A percentile compares a stretch with the other conserved stretches of the same genome.
Evolutionary conservation across 2,329 filamentous ascomycete species (phyloP).

Genomic region (Pseudogymnoascus sp.): DNA sequence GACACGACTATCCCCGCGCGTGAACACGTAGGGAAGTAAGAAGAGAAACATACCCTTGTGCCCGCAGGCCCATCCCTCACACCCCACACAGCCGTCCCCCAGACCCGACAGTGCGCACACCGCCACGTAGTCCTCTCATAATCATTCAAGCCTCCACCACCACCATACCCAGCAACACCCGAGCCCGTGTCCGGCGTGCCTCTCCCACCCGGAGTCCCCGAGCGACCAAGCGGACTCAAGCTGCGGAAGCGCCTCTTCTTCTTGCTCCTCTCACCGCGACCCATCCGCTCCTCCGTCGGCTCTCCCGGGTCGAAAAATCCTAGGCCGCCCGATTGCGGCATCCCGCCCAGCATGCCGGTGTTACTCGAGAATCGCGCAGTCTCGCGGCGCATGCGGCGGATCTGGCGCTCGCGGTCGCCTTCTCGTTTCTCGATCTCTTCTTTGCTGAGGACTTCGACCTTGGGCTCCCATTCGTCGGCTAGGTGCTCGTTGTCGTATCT

Average conservation of each 20-base stretch:
- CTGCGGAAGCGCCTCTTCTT: slow-evolving; percentile 91
- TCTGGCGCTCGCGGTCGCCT: slow-evolving; percentile 85
- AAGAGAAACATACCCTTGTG: slow-evolving; percentile 56
- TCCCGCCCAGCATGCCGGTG: slow-evolving; percentile 69
- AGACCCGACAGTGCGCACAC: slow-evolving; percentile 79
- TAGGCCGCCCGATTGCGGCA: slow-evolving; percentile 48
- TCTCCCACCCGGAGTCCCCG: slow-evolving; percentile 59
- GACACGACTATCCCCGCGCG: not conserved
- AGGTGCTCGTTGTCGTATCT: slow-evolving; percentile 89
- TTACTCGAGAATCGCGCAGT: slow-evolving; percentile 88
- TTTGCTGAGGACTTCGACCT: slow-evolving; percentile 73
- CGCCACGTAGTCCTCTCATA: slow-evolving; percentile 77
- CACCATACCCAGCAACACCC: slow-evolving; percentile 59
- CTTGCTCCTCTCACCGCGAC: slow-evolving; percentile 84
- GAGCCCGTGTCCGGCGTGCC: slow-evolving; percentile 76
- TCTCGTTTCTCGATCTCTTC: slow-evolving; percentile 98
- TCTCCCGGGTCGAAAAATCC: slow-evolving; percentile 48
- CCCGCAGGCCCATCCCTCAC: slow-evolving; percentile 85
- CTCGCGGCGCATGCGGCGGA: slow-evolving; percentile 77
- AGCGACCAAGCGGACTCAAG: slow-evolving; percentile 67
- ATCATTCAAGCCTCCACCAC: slow-evolving; percentile 56
- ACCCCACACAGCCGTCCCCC: slow-evolving; percentile 88
- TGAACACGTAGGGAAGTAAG: slow-evolving; percentile 8
- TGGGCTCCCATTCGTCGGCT: slow-evolving; percentile 76
- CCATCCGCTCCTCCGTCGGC: slow-evolving; percentile 67